Evolutionary conservation across 1,139 yeast genomes (phyloP), one percentile per base, ranked within the genome.

Genomic region (Lizanozyma gosingica): DNA sequence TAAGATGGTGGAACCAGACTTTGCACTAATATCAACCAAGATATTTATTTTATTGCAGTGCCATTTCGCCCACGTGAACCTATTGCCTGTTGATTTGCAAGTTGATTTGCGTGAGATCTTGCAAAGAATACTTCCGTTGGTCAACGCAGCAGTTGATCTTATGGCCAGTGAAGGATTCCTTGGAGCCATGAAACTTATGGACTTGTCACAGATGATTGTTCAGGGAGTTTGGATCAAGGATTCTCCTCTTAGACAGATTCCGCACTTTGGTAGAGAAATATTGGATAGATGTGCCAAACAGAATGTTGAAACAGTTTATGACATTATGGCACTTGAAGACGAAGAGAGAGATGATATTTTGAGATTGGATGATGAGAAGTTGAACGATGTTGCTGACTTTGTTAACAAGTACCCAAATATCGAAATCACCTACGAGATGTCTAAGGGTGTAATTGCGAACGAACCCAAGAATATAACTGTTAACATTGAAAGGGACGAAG

Each of bases 141-240:
- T 86, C 8, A 71, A 78, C 48, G 87, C 92, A 0, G 65, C 80
- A 43, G 80, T 86, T 22, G 97, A 92, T 56, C 65, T 82, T 1
- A 62, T 88, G 36, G 79, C 95, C 0, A 78, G 90, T 47, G 90
- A 86, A 44, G 97, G 97, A 0, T 68, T 71, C 47, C 61, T 90
- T 52, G 84, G 80, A 56, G 88, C 95, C 0, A 69, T 87, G 47
- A 73, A 74, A 40, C 94, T 88, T 0, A 86, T 92, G 84, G 97
- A 92, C 55, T 57, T 90, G 42, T 76, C 85, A 1, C 98, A 92
- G 54, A 85, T 88, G 95, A 63, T 87, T 9, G 78, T 83, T 1
- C 98, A 92, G 57, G 94, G 83, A 0, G 64, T 84, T 18, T 88
- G 96, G 95, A 85, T 80, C 49, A 69, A 78, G 18, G 96, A 86